Conservation (phyloP, 371 early-diverging fungal species). For the Modicella reniformis region DNA sequence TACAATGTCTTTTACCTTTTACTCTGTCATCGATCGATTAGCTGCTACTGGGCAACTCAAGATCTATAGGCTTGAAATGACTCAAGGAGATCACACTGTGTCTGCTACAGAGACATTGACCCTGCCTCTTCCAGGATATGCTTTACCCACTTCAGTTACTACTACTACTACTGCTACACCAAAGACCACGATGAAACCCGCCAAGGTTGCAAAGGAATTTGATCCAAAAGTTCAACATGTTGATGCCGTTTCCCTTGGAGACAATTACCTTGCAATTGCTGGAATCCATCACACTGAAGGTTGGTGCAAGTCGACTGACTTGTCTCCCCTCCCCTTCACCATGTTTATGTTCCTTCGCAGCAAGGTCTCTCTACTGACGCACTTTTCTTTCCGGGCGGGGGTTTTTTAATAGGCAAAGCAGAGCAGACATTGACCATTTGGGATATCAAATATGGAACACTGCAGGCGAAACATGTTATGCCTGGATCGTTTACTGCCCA, state of each 20-base stretch:
- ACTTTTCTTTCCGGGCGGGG: too few species aligned
- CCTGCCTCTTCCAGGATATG: slow-evolving; percentile 48
- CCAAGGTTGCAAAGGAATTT: slow-evolving; percentile 20
- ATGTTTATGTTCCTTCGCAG: background rate
- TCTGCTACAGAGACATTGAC: slow-evolving; percentile 35
- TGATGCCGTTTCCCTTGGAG: slow-evolving; percentile 54
- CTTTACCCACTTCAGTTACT: too few species aligned
- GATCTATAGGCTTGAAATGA: slow-evolving; percentile 34
- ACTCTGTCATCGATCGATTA: slow-evolving; percentile 1
- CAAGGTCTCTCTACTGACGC: too few species aligned
- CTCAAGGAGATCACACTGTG: slow-evolving; percentile 26
- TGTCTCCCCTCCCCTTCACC: too few species aligned
- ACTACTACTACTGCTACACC: slow-evolving; percentile 4
- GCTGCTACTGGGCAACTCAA: slow-evolving; percentile 42
- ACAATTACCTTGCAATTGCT: slow-evolving; percentile 66
- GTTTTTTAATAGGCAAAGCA: slow-evolving; percentile 48
- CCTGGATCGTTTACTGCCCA: slow-evolving; percentile 33
- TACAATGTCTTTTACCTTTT: background rate
- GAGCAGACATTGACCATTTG: slow-evolving; percentile 75
- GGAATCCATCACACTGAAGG: slow-evolving; percentile 57
- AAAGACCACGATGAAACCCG: slow-evolving; percentile 26
- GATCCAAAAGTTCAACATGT: slow-evolving; percentile 23
- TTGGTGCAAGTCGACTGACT: too few species aligned
- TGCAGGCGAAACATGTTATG: slow-evolving; percentile 62
- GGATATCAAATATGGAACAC: slow-evolving; percentile 77